phyloP scores from a whole-genome alignment of 1,284 basidiomycete genomes.

The Rhodotorula mucilaginosa region DNA sequence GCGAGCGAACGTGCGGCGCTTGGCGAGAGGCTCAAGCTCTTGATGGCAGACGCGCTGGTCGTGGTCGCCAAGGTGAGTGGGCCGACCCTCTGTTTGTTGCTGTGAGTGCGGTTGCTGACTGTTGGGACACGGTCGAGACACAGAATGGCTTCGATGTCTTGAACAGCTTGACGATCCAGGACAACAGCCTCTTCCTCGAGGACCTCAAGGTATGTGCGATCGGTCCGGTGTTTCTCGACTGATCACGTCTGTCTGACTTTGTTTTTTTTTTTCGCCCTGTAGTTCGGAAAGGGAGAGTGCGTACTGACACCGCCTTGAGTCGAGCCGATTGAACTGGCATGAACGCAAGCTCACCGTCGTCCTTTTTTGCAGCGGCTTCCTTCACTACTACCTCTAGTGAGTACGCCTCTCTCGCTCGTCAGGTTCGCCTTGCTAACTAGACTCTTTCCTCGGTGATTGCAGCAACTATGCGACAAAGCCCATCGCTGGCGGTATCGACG shows the following conservation, averaged over 20 bases:
- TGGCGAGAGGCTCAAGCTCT: slow-evolving; percentile 66
- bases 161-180: slow-evolving; percentile 92
- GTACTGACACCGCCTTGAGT: not conserved
- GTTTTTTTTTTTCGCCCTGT: not conserved
- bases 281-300: slow-evolving; percentile 33
- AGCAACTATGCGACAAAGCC: slow-evolving; percentile 41
- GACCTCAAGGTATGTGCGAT: slow-evolving; percentile 56
- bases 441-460: slow-evolving; percentile 1
- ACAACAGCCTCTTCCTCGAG: slow-evolving; percentile 77
- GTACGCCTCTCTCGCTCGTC: not conserved
- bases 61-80: slow-evolving; percentile 40
- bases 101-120: not conserved
- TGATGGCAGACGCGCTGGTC: slow-evolving; percentile 55
- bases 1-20: slow-evolving; percentile 63
- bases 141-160: slow-evolving; percentile 89
- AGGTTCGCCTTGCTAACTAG: not conserved
- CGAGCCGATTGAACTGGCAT: too few species aligned
- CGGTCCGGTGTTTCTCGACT: accelerated
- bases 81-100: not conserved
- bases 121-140: slow-evolving; percentile 42
- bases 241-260: too few species aligned
- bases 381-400: slow-evolving; percentile 41
- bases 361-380: slow-evolving; percentile 25
- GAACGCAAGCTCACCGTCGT: not conserved
- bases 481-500: slow-evolving; percentile 38